Evolutionary conservation across 2,329 filamentous ascomycete genomes (phyloP).

Genomic region (Diaporthe capsici): DNA sequence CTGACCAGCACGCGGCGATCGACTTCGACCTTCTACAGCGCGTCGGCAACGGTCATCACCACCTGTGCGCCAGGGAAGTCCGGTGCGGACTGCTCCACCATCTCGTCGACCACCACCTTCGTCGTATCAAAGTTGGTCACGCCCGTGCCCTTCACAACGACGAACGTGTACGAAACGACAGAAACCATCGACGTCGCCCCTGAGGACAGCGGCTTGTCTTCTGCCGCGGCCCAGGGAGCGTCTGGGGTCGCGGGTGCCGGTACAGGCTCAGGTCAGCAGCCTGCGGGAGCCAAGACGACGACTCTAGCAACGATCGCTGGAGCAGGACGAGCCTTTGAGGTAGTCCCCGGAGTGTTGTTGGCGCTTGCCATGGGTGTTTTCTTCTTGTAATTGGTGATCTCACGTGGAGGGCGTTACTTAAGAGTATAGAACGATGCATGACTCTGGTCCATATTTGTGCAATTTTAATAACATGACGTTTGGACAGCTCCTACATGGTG

Average conservation of each 20-base stretch:
- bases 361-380: neutral
- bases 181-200: slow-evolving; percentile 1
- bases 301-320: slow-evolving; percentile 4
- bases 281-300: slow-evolving; percentile 8
- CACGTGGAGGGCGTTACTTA: too few species aligned
- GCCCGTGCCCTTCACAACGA: slow-evolving; percentile 5
- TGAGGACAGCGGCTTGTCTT: neutral
- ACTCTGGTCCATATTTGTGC: neutral
- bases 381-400: neutral
- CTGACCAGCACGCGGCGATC: slow-evolving; percentile 11
- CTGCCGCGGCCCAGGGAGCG: neutral
- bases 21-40: neutral
- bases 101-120: slow-evolving; percentile 10
- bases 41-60: neutral
- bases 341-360: neutral
- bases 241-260: slow-evolving; percentile 18
- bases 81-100: slow-evolving; percentile 17
- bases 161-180: neutral
- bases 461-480: neutral
- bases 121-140: neutral
- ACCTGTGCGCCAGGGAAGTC: neutral
- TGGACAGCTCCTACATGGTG: neutral
- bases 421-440: neutral
- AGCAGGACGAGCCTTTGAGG: neutral
- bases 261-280: neutral